A percentile compares a stretch with the other conserved stretches of the same genome.
Conservation (phyloP, 1,284 basidiomycete species). For the Hypsizygus ulmarius region DNA sequence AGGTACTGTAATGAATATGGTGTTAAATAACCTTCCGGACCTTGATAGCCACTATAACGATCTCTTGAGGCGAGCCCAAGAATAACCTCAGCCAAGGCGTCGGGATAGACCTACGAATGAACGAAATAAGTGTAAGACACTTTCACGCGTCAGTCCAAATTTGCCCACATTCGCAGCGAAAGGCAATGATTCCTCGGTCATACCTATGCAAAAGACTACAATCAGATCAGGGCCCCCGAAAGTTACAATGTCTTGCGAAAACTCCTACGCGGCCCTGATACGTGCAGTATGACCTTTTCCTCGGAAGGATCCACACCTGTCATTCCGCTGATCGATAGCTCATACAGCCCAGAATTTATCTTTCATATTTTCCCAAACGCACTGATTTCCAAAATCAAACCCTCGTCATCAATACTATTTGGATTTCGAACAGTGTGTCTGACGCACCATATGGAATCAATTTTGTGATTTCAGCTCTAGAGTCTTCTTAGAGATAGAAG, state of each 20-base stretch:
- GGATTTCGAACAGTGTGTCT: background rate
- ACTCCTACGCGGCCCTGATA: too few species aligned
- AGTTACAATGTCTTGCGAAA: too few species aligned
- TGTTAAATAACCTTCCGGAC: slow-evolving; percentile 25
- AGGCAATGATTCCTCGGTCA: background rate
- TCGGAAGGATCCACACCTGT: too few species aligned
- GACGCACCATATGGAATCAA: slow-evolving; percentile 1
- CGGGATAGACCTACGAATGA: slow-evolving; percentile 52
- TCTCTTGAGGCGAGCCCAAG: slow-evolving; percentile 74
- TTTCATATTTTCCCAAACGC: too few species aligned
- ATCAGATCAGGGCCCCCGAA: background rate
- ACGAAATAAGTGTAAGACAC: too few species aligned
- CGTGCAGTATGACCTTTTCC: too few species aligned
- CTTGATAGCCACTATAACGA: slow-evolving; percentile 80
- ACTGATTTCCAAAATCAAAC: background rate
- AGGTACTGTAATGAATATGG: background rate
- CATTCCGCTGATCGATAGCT: too few species aligned
- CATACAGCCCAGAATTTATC: too few species aligned
- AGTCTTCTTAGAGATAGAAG: background rate
- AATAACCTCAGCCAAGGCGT: slow-evolving; percentile 70
- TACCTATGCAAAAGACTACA: background rate
- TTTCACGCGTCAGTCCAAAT: background rate
- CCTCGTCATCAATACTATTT: too few species aligned
- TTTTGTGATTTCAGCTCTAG: background rate
- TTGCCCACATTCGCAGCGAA: background rate